A percentile compares a stretch with the other conserved stretches of the same genome.
Evolutionary conservation across 176 grass and related monocot genomes (phyloP).

Genomic region (Dendrocalamus sinicus): DNA sequence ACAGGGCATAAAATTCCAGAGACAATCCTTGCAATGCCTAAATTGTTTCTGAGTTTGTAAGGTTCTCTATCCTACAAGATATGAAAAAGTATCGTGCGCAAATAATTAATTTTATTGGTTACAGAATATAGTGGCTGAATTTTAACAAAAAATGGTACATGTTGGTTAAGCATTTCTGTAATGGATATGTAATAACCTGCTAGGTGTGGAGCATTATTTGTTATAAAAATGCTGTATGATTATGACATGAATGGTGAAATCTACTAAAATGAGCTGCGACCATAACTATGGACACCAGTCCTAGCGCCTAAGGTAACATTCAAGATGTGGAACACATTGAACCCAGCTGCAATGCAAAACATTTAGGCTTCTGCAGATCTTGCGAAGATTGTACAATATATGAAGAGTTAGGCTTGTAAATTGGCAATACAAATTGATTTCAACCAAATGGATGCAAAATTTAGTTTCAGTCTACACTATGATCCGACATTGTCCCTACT

Average conservation of each 20-base stretch:
- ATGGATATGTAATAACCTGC: background rate
- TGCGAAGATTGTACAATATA: background rate
- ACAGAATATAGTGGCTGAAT: background rate
- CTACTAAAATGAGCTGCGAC: background rate
- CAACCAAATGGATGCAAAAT: background rate
- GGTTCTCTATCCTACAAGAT: background rate
- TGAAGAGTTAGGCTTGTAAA: background rate
- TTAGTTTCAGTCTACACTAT: background rate
- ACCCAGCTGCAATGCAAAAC: background rate
- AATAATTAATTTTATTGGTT: conserved; percentile 1
- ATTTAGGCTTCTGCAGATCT: background rate
- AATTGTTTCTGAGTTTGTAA: background rate
- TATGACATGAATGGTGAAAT: background rate
- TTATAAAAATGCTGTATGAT: background rate
- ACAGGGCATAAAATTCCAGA: background rate
- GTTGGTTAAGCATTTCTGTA: background rate
- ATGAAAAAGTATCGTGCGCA: background rate
- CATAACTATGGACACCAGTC: background rate
- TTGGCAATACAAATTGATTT: background rate
- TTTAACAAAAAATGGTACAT: background rate
- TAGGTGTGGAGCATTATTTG: background rate
- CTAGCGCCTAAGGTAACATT: background rate
- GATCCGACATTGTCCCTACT: background rate
- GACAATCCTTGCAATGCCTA: background rate
- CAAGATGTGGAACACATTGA: background rate